These are phyloP conservation scores for Stagonosporopsis cucurbitacearum DNA, from an alignment of 2,329 filamentous ascomycete species.

Conservation along the genomic window DNA sequence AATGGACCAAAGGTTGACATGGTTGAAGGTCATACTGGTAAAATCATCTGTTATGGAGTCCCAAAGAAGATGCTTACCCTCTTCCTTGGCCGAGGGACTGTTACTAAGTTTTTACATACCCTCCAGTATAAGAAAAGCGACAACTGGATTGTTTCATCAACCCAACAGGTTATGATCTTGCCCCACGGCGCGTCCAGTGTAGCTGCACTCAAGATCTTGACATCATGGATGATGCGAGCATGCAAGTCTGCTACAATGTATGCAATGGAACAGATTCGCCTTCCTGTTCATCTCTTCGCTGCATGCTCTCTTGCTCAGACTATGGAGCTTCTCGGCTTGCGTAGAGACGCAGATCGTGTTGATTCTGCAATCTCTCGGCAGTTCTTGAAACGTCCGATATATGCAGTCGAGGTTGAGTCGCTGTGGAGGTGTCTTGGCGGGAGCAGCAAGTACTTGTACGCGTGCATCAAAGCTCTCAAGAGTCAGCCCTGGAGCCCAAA, in stretches of 20 bases:
- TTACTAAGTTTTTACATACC: constrained; percentile 25
- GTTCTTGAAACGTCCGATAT: constrained; percentile 25
- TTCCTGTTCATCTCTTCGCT: constrained; percentile 27
- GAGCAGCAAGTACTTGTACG: constrained; percentile 27
- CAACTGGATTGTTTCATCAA: constrained; percentile 9
- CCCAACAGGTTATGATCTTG: constrained; percentile 20
- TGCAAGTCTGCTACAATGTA: constrained; percentile 20
- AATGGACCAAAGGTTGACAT: constrained; percentile 20
- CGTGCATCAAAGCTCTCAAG: constrained; percentile 23
- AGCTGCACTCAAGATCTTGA: constrained; percentile 22
- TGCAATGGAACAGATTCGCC: constrained; percentile 21
- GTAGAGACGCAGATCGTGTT: constrained; percentile 27
- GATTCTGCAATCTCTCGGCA: constrained; percentile 22
- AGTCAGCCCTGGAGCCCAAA: not conserved
- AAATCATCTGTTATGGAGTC: constrained; percentile 9
- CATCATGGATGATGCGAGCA: constrained; percentile 35
- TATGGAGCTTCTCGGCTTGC: constrained; percentile 25
- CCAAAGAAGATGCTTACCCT: constrained; percentile 31
- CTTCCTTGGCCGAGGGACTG: constrained; percentile 23
- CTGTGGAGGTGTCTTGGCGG: constrained; percentile 32
- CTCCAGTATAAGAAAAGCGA: constrained; percentile 19
- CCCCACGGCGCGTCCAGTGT: constrained; percentile 19
- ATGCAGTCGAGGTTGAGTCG: constrained; percentile 22
- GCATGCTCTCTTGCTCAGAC: constrained; percentile 32
- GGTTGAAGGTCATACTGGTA: constrained; percentile 17